These are phyloP conservation scores for Phyllosticta capitalensis DNA, from an alignment of 2,329 filamentous ascomycete species.

Conservation along the genomic window DNA sequence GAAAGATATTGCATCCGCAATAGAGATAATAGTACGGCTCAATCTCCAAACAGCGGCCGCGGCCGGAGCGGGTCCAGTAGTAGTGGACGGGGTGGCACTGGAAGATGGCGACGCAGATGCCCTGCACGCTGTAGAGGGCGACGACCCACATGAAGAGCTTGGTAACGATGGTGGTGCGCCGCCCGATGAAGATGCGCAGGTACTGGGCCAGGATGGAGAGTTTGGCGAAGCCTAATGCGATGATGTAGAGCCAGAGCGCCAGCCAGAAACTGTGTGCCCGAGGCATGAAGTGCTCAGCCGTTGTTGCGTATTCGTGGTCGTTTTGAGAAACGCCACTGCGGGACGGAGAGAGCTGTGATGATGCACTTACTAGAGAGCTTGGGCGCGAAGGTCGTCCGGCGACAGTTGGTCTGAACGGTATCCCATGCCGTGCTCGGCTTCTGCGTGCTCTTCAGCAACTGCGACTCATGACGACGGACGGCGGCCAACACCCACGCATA, in stretches of 20 bases:
- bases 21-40: not conserved
- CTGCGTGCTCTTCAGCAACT: not conserved
- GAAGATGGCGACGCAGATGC: slow-evolving; percentile 16
- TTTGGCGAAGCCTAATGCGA: slow-evolving; percentile 24
- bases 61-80: slow-evolving; percentile 18
- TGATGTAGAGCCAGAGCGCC: slow-evolving; percentile 24
- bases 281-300: not conserved
- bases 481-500: not conserved
- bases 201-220: slow-evolving; percentile 20
- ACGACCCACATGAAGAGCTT: slow-evolving; percentile 13
- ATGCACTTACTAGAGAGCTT: not conserved
- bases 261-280: slow-evolving; percentile 26
- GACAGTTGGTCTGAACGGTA: not conserved
- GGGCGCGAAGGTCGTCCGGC: not conserved
- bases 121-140: not conserved
- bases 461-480: too few species aligned
- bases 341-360: not conserved
- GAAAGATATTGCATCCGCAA: not conserved
- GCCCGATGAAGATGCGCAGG: slow-evolving; percentile 21
- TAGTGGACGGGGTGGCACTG: slow-evolving; percentile 18
- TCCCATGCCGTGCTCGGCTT: slow-evolving; percentile 5
- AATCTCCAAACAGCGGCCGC: not conserved
- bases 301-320: too few species aligned
- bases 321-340: too few species aligned
- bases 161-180: slow-evolving; percentile 14